Base-by-base conservation (phyloP, 78 protist genomes). In the Polysphondylium violaceum region DNA sequence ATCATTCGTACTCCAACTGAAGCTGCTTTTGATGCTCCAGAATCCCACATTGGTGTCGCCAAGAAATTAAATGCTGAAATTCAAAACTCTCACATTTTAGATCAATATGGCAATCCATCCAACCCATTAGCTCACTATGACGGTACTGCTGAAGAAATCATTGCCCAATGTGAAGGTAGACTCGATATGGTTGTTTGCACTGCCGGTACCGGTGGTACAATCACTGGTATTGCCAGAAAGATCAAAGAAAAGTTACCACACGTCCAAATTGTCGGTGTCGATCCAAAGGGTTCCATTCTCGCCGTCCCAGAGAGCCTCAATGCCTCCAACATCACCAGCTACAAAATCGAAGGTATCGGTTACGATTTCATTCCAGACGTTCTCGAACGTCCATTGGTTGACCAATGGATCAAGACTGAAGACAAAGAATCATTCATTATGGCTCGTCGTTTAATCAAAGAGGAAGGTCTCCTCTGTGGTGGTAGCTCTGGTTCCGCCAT, bases 161-260 rank as follows among this genome's bases (percentile, higher is more conserved):
- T 92, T 27, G 85, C 47, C 36, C 96, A 94, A 86, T 55, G 76
- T 44, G 98, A 76, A 12, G 97, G 97, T 58, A 95, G 95, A 47
- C 35, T 97, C 55, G 98, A 97, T 53, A 58, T 85, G 90, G 16
- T 97, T 58, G 99, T 98, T 16, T 75, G 95, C 16, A 97, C 98
- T 4, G 98, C 97, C 1, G 99, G 99, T n/a, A 98, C 99, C 6
- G 99, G 99, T n/a, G 99, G 99, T 43, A 97, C 99, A 36, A 78
- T 97, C 74, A 74, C 96, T 0, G 99, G 99, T 67, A 89, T 96
- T 50, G 99, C 98, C 1, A 58, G 91, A 33, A 74, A 76, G 63
- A 61, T 98, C 69, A 96, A 95, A 89, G 98, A 97, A 86, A 33
- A 53, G 25, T 1, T 35, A 50, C 98, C 98, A 23, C 44, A 93